A percentile compares a stretch with the other conserved stretches of the same genome.
Evolutionary conservation across 2,329 filamentous ascomycete species (phyloP).

Genomic region (Plectosphaerella sp.): DNA sequence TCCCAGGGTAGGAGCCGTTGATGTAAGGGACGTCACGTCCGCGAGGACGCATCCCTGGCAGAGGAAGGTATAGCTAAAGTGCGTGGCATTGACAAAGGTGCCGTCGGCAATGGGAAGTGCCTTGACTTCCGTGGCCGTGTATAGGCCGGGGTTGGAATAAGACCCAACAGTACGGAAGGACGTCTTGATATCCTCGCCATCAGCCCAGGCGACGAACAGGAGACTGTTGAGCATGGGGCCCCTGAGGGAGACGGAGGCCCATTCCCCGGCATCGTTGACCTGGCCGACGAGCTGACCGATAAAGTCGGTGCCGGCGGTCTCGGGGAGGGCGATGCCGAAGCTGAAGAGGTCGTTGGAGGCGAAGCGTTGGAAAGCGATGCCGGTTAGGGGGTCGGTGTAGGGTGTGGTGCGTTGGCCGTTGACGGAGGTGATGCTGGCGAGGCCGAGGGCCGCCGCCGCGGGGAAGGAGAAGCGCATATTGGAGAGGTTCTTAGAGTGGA

Average conservation of each 20-base stretch:
- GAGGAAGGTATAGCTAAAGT: constrained; percentile 49
- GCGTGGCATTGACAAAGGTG: constrained; percentile 46
- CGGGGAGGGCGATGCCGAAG: constrained; percentile 47
- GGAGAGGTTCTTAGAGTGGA: background rate
- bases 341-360: constrained; percentile 24
- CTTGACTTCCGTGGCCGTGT: constrained; percentile 31
- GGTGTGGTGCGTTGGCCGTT: constrained; percentile 8
- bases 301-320: constrained; percentile 43
- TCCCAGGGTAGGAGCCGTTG: constrained; percentile 24
- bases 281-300: constrained; percentile 47
- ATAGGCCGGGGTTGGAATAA: constrained; percentile 41
- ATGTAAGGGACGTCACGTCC: constrained; percentile 24
- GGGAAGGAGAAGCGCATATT: constrained; percentile 11
- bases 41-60: constrained; percentile 38
- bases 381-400: constrained; percentile 37
- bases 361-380: constrained; percentile 38
- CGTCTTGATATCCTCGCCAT: constrained; percentile 32
- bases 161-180: constrained; percentile 25
- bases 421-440: too few species aligned
- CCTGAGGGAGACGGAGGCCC: constrained; percentile 41
- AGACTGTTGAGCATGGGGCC: constrained; percentile 42
- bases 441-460: constrained; percentile 6
- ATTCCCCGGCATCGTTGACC: constrained; percentile 35
- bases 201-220: constrained; percentile 44
- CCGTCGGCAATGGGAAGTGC: constrained; percentile 25